Evolutionary conservation across 2,329 filamentous ascomycete genomes (phyloP).

Genomic region (Grosmannia clavigera): DNA sequence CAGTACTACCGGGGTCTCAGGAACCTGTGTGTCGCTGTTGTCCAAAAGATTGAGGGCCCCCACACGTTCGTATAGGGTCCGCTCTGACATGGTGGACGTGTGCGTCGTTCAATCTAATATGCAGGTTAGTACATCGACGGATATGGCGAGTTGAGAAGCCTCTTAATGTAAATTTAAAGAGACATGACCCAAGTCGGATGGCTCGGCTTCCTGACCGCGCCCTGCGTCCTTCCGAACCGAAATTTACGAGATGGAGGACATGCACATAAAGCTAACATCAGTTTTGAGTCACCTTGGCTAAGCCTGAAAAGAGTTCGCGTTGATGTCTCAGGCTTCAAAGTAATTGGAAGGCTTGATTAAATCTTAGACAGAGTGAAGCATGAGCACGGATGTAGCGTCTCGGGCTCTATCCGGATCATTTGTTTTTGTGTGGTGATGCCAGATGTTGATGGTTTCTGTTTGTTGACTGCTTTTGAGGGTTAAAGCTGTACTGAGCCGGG

Average conservation of each 20-base stretch:
- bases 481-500: neutral
- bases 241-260: neutral
- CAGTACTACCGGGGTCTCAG: neutral
- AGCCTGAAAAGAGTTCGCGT: neutral
- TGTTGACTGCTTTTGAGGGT: neutral
- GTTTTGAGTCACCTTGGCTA: neutral
- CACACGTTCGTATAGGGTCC: neutral
- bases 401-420: neutral
- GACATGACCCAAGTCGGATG: neutral
- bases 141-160: neutral
- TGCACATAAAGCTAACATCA: neutral
- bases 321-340: neutral
- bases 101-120: neutral
- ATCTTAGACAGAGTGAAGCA: neutral
- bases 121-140: neutral
- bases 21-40: neutral
- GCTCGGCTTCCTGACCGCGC: neutral
- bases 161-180: neutral
- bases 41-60: neutral
- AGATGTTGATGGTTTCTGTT: neutral
- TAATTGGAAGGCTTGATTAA: neutral
- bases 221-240: neutral
- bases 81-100: neutral
- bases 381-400: neutral
- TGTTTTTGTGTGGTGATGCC: neutral